Base-by-base conservation (phyloP, 192 early-diverging fungal species). In the Backusella liffmaniae region DNA sequence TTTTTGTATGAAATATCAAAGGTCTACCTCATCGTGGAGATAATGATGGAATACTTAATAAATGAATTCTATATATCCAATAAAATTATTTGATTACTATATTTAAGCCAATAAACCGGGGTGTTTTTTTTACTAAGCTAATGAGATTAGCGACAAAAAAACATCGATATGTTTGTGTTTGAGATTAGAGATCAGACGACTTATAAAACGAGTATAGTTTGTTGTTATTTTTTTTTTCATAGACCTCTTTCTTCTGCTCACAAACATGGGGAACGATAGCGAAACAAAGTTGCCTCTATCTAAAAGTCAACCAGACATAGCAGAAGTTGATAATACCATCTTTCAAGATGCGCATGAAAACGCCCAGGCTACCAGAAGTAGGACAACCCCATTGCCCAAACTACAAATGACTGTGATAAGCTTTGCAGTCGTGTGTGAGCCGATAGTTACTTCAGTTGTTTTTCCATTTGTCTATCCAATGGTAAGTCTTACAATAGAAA, bases 391-490 rank as follows among this genome's bases (percentile, higher is more conserved):
- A 18, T 41, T 89, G 21, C 85, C 84, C 51, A 69, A 36, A 51
- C 70, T 81, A 35, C 77, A 80, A 44, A 86, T 91, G 84, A 66
- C 77, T 16, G 75, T 90, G 21, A 76, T 91, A 16, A 80, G 82
- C 75, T 46, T 86, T 42, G 81, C 86, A 13, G 79, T 87, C 8
- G 84, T 88, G 30, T 83, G 86, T 39, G 93, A 94, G 75, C 92
- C 93, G 18, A 79, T 93, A 68, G 90, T 90, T 59, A 89, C 88
- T 23, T 85, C 89, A 16, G 87, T 94, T 39, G 73, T 93, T 36
- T 89, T 95, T 70, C 94, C 94, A 6, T 97, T 97, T 79, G 88
- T 94, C 3, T 96, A 95, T 76, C 93, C 94, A 73, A 92, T 93
- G 91, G 90, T 91, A 76, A 26, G 2, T 4, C 5, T 65, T 21